Base-by-base conservation (phyloP, 1,284 basidiomycete genomes). In the Mixia osmundae region DNA sequence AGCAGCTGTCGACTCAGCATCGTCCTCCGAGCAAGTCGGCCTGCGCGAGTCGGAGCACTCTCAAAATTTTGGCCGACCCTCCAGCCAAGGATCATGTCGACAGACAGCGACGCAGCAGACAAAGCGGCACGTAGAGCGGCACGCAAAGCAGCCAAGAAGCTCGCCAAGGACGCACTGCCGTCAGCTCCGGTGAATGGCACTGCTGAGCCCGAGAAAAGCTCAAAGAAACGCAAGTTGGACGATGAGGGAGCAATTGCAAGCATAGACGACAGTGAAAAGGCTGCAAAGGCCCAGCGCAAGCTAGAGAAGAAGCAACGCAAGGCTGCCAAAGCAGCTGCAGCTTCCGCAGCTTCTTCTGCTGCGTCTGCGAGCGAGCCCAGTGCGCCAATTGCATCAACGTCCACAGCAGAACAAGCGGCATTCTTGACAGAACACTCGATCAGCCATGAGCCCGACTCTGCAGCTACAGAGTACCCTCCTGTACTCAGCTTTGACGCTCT, bases 351-450 rank as follows among this genome's bases (percentile, higher is more conserved):
- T 18, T 31, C 40, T 5, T 27, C 49, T 9, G 38, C 47, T 5
- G 40, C 42, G 7, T 27, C 50, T 18, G 28, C 27, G 20, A 18
- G 26, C 39, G 11, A 18, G n/a, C 14, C 22, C 42, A n/a, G 30
- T 9, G 16, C 36, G 22, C 15, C 37, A 4, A 35, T 23, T n/a
- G 32, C 39, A 1, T 35, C 29, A 7, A 39, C 39, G 3, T 40
- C 58, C 3, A 39, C 55, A 4, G 65, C 45, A 35, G 62, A 73
- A 21, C 61, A 68, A 25, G 60, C 64, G 22, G 63, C 65, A 1
- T 91, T 73, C 61, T 64, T 87, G 24, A 50, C 57, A 27, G 69
- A 69, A 44, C 70, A 89, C 55, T 64, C 65, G 24, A 71, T 94
- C 48, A 74, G 71, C 9, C 71, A 89, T 35, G 47, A 59, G 52